Percentiles rank a stretch among this genome's conserved stretches.
Conservation (phyloP, 2,329 filamentous ascomycete species). For the Furcasterigmium furcatum region DNA sequence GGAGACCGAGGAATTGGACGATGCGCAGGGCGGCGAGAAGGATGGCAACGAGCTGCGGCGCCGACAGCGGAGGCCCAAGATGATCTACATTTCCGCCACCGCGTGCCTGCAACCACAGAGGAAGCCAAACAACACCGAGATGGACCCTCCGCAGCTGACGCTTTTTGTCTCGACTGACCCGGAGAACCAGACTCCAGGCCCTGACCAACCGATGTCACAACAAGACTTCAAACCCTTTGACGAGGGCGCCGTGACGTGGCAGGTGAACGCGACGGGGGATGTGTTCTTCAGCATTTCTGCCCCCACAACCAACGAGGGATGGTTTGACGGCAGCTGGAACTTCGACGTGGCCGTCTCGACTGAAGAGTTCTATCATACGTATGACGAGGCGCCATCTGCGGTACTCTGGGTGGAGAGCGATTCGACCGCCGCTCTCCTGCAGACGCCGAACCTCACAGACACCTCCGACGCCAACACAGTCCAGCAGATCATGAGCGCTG, state of each 20-base stretch:
- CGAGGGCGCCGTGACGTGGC: slow-evolving; percentile 67
- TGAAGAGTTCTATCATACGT: slow-evolving; percentile 73
- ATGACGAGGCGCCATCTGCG: slow-evolving; percentile 48
- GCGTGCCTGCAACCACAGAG: slow-evolving; percentile 74
- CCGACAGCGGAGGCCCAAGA: slow-evolving; percentile 32
- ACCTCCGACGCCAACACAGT: slow-evolving; percentile 46
- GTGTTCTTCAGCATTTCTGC: slow-evolving; percentile 77
- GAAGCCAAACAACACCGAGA: slow-evolving; percentile 38
- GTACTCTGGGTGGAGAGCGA: slow-evolving; percentile 80
- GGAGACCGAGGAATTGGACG: slow-evolving; percentile 13
- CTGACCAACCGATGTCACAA: slow-evolving; percentile 39
- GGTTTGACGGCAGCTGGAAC: slow-evolving; percentile 66
- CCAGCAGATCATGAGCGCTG: slow-evolving; percentile 47
- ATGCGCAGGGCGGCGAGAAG: slow-evolving; percentile 9
- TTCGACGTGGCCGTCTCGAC: slow-evolving; percentile 80
- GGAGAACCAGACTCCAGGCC: slow-evolving; percentile 61
- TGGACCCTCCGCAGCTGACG: slow-evolving; percentile 66
- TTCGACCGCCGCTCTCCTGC: slow-evolving; percentile 71
- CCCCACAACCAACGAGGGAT: slow-evolving; percentile 54
- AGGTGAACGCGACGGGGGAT: slow-evolving; percentile 58
- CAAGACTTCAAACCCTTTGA: slow-evolving; percentile 51
- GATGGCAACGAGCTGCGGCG: slow-evolving; percentile 15
- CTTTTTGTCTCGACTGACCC: slow-evolving; percentile 71
- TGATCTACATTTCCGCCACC: slow-evolving; percentile 79
- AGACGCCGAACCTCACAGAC: slow-evolving; percentile 69